Evolutionary conservation across 176 grass and related monocot genomes (phyloP).

Genomic region (Avena insularis): DNA sequence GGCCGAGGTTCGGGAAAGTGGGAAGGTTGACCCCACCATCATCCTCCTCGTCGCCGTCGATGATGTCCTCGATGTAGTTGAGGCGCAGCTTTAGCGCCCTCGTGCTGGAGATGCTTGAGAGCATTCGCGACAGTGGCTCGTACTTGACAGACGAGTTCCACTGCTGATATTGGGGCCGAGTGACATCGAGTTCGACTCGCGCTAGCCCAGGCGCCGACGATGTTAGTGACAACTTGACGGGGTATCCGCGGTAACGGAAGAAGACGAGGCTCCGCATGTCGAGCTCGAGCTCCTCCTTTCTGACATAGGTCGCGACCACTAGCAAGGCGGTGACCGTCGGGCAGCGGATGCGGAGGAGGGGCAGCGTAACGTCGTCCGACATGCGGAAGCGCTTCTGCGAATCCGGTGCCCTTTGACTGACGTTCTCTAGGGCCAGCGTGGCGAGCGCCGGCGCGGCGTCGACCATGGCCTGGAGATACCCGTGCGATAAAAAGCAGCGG

Average conservation of each 20-base stretch:
- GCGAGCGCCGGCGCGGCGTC: background rate
- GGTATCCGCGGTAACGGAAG: background rate
- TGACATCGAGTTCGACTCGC: background rate
- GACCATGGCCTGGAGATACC: background rate
- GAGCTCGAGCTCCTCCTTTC: background rate
- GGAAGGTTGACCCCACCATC: background rate
- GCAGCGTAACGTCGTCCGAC: background rate
- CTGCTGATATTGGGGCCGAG: background rate
- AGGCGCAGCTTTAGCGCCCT: background rate
- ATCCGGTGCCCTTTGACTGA: background rate
- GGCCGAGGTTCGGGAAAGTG: background rate
- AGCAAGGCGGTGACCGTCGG: background rate
- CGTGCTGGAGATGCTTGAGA: background rate
- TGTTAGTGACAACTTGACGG: background rate
- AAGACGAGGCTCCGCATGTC: constrained; percentile 13
- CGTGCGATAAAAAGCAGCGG: background rate
- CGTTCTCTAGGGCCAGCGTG: background rate
- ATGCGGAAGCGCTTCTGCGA: background rate
- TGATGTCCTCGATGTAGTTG: background rate
- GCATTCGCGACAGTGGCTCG: background rate
- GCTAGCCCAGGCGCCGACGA: background rate
- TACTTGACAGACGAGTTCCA: background rate
- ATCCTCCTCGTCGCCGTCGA: background rate
- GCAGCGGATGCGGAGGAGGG: background rate
- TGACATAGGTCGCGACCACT: background rate